Evolutionary conservation across 208 protist species (phyloP), one percentile per base, ranked within the genome.

Genomic region (Acanthamoeba lenticulata): DNA sequence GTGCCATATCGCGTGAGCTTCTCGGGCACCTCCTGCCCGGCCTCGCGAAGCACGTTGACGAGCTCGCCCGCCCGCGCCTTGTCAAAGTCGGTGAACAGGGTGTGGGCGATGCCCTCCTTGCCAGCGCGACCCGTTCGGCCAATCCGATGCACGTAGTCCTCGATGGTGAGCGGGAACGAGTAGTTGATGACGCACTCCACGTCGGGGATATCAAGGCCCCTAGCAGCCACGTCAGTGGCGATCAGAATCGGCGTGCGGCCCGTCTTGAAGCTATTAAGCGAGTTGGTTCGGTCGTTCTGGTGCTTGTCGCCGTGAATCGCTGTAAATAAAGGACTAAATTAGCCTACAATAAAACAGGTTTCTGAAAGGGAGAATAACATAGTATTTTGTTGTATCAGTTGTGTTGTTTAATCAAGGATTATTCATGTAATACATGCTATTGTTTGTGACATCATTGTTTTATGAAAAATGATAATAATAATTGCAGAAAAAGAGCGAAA

Each of bases 141-240:
- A 97, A 99, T 99, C 96, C 99, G 97, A 96, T 99, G 99, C 95
- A 99, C 97, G 96, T 99, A 99, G 95, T 99, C 98, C 67, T 98
- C 98, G 7, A 97, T 95, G 11, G 95, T 94, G 38, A 95, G 45
- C 24, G 97, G 97, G 94, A 97, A 96, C 9, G 95, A 94, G 27
- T 98, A 99, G 95, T 99, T 98, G 36, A 99, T 95, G 6, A 99
- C 99, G 94, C 99, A 98, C 83, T 98, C 96, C 24, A 99, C 96
- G 13, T 97, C 97, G 36, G 97, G 97, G 90, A 99, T 98, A 97
- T 99, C 99, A 6, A 99, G 67, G 52, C 97, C 97, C 52, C 97
- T 89, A 4, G 97, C 97, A 1, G 97, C 96, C 11, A 98, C 97
- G 95, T 98, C 97, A 0, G 97, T 98, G 5, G 97, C 96, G 29